Base-by-base conservation (phyloP, 1,139 yeast genomes). In the Blastobotrys persicus region DNA sequence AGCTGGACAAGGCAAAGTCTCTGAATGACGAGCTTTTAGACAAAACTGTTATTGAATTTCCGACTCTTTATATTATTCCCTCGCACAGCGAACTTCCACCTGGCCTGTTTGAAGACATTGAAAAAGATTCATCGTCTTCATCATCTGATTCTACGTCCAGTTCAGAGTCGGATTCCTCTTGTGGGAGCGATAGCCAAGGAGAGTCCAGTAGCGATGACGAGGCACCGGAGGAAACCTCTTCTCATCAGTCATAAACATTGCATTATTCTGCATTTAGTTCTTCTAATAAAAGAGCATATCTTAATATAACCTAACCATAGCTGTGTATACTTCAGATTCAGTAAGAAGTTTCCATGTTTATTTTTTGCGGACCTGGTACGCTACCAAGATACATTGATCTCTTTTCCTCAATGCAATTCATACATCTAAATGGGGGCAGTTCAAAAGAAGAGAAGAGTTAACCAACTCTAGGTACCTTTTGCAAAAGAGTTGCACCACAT, bases 21-120 rank as follows among this genome's bases (percentile, higher is more conserved):
- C 59, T 80, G 40, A 75, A 74, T 0, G 80, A 77, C 13, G 74
- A 73, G 1, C 62, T 89, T 35, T 67, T 71, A 49, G 80, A 80
- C 46, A 74, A 75, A 50, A 74, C 82, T 0, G 87, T 89, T 0
- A 69, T 88, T 35, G 96, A 88, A 63, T 88, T 77, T 58, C 96
- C 96, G 0, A 84, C 91, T 0, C 70, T 88, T 4, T 31, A 18
- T 13, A 28, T 45, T 11, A 42, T 48, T 14, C 19, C 20, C 14
- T 33, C 17, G 14, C n/a, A 43, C 14, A n/a, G 13, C 4, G 23
- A 16, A 19, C 31, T 33, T 17, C 45, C 39, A 23, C 6, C 19
- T 4, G 39, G 28, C 6, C 33, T 33, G 9, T 20, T 32, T 20
- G 17, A 73, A 67, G 32, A 69, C 55, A 12, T 66, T 55, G 35